Percentiles rank a stretch among this genome's conserved stretches.
phyloP scores from a whole-genome alignment of 2,329 filamentous ascomycete genomes.

The Neofusicoccum ribis region DNA sequence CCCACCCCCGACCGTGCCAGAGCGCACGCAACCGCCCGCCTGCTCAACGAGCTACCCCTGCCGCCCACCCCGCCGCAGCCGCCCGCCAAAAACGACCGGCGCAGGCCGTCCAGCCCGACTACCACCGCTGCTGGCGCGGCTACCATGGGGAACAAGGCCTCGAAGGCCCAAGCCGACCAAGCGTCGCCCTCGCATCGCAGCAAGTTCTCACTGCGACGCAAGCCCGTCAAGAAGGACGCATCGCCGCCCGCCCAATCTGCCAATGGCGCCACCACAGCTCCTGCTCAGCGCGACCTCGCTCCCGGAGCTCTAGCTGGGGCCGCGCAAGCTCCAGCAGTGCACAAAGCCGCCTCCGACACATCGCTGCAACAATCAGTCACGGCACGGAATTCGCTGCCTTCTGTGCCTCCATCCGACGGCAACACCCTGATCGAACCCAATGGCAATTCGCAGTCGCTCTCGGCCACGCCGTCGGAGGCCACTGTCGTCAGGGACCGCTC shows the following conservation, averaged over 20 bases:
- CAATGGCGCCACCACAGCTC: neutral
- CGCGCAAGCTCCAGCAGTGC: neutral
- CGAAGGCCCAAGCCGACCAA: constrained; percentile 23
- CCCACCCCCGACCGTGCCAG: constrained; percentile 8
- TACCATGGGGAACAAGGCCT: constrained; percentile 28
- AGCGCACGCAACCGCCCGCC: neutral
- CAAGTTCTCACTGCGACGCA: constrained; percentile 16
- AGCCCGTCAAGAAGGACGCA: constrained; percentile 13
- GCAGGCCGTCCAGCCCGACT: neutral
- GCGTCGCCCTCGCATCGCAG: neutral
- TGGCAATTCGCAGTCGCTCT: neutral
- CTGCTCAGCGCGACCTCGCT: neutral
- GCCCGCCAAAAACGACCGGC: constrained; percentile 30
- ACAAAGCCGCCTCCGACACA: constrained; percentile 1
- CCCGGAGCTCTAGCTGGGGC: constrained; percentile 4
- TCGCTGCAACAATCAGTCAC: neutral
- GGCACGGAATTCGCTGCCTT: neutral
- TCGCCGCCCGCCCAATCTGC: neutral
- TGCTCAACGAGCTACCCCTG: constrained; percentile 28
- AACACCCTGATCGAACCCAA: neutral
- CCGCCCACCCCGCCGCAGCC: constrained; percentile 32
- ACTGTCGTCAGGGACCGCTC: constrained; percentile 10
- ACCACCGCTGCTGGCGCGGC: neutral
- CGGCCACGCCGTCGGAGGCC: constrained; percentile 1
- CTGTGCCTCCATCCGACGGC: neutral